Base-by-base conservation (phyloP, 257 asterid species). In the Rubia yunnanensis region DNA sequence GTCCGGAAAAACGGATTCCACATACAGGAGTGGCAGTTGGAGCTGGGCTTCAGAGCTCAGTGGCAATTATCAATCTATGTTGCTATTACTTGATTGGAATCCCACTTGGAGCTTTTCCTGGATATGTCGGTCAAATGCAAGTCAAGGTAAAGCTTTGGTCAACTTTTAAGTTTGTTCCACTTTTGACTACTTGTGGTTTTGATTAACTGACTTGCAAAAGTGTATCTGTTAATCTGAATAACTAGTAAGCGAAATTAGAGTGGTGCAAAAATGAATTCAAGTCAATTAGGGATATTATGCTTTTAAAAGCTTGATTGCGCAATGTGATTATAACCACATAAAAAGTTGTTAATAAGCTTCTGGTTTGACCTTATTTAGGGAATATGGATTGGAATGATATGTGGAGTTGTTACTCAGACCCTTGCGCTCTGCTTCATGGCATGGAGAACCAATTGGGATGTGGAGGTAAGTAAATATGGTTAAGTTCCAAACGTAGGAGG, bases 361-460 rank as follows among this genome's bases (percentile, higher is more conserved):
- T 68, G 49, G 65, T 14, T 60, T 44, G 20, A 15, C 52, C 14
- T 71, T 54, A 11, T n/a, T n/a, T 73, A 90, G 97, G 97, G 95
- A 10, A 90, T 90, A 73, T 90, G 97, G 96, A 81, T 84, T 11
- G 97, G 97, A 36, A 87, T 90, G 96, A 84, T 79, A 65, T 6
- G 82, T 15, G 97, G 96, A 35, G 30, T 90, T 62, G 60, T 83
- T 7, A 36, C 77, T 14, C 97, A 90, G 67, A 78, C 96, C 4
- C 52, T 79, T 67, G 86, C 92, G 10, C 83, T 90, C 3, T 72
- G 90, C 80, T 82, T 74, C 86, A 84, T 90, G 95, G 78, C 82
- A 23, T 85, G 76, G 84, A 87, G 72, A 71, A 90, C 97, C 38
- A 81, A 90, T 58, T 89, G 96, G 96, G 90, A 90, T 65, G 23